A percentile compares a stretch with the other conserved stretches of the same genome.
These are phyloP conservation scores for Linnemannia exigua DNA, from an alignment of 192 early-diverging fungal genomes.

Conservation along the genomic window DNA sequence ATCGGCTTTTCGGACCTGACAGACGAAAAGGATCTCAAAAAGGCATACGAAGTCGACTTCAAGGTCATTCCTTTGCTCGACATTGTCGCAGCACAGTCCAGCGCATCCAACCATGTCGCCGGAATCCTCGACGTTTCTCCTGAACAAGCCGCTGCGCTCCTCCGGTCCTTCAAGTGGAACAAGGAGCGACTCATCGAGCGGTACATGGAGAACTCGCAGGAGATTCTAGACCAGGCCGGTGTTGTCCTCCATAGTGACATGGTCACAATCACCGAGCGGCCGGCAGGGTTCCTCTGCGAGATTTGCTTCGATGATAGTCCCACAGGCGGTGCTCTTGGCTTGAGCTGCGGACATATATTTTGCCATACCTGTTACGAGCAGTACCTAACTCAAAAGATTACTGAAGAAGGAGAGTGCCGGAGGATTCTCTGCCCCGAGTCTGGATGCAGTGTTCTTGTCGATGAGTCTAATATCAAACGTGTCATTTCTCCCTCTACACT, in stretches of 20 bases:
- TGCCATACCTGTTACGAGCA: conserved; percentile 88
- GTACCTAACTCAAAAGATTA: conserved; percentile 89
- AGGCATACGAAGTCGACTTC: conserved; percentile 82
- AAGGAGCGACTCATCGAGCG: conserved; percentile 86
- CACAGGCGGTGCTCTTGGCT: conserved; percentile 69
- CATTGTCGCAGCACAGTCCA: conserved; percentile 71
- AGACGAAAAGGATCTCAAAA: conserved; percentile 66
- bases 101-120: conserved; percentile 78
- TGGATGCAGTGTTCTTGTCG: conserved; percentile 86
- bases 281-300: conserved; percentile 79
- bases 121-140: conserved; percentile 75
- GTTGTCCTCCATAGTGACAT: conserved; percentile 68
- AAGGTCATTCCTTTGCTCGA: conserved; percentile 68
- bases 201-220: conserved; percentile 77
- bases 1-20: conserved; percentile 68
- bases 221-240: conserved; percentile 73
- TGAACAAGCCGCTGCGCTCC: conserved; percentile 80
- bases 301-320: conserved; percentile 88
- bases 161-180: conserved; percentile 86
- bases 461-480: conserved; percentile 80
- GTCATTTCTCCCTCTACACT: conserved; percentile 68
- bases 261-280: conserved; percentile 53
- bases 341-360: conserved; percentile 90
- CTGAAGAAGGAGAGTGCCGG: conserved; percentile 89
- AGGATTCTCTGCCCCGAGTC: conserved; percentile 86